A percentile compares a stretch with the other conserved stretches of the same genome.
These are phyloP conservation scores for Erodium trifolium DNA, from an alignment of 441 rosid genomes.

Conservation along the genomic window DNA sequence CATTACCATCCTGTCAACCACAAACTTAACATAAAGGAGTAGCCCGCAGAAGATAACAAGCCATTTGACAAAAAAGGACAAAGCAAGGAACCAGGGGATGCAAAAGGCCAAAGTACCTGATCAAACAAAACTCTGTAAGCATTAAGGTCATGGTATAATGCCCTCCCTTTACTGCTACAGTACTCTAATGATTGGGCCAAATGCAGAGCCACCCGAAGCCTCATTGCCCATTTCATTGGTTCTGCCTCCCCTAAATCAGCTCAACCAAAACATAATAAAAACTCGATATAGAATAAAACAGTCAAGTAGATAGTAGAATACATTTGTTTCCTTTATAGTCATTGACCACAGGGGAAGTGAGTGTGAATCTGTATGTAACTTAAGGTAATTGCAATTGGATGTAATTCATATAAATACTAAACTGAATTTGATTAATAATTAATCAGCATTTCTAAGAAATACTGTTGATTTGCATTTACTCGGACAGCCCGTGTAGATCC, in stretches of 20 bases:
- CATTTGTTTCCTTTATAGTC: neutral
- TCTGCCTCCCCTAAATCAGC: slow-evolving; percentile 75
- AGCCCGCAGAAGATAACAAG: slow-evolving; percentile 15
- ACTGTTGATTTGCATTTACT: neutral
- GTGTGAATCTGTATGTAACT: neutral
- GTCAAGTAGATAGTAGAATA: neutral
- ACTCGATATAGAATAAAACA: neutral
- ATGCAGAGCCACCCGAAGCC: slow-evolving; percentile 85
- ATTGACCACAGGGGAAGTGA: neutral
- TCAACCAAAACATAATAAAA: neutral
- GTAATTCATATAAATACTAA: neutral
- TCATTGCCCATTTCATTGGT: slow-evolving; percentile 97
- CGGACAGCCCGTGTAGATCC: neutral
- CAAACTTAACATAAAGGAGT: slow-evolving; percentile 17
- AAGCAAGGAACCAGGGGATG: slow-evolving; percentile 8
- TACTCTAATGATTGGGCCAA: slow-evolving; percentile 87
- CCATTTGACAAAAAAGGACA: slow-evolving; percentile 2
- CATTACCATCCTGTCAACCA: slow-evolving; percentile 70
- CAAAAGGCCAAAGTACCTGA: slow-evolving; percentile 43
- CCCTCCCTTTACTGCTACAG: slow-evolving; percentile 82
- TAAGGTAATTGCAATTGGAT: neutral
- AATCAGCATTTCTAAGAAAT: neutral
- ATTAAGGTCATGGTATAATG: slow-evolving; percentile 89
- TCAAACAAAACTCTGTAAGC: slow-evolving; percentile 91
- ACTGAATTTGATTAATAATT: neutral